phyloP scores from a whole-genome alignment of 1,284 basidiomycete genomes.

The Phlebopus sp. region DNA sequence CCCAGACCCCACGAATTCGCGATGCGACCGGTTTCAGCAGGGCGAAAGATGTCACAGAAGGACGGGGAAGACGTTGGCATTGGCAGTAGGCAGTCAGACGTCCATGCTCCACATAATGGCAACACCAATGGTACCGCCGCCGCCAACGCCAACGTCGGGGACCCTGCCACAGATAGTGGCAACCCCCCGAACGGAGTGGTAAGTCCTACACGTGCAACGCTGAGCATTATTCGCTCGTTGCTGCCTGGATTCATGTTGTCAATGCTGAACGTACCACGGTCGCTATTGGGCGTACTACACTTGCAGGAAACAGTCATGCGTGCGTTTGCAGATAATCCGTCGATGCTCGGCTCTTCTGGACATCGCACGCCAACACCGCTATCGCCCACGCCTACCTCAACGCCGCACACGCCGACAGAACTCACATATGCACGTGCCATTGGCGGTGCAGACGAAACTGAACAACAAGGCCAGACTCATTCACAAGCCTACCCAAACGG shows the following conservation, averaged over 20 bases:
- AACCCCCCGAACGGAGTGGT: slow-evolving; percentile 23
- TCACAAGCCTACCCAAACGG: neutral
- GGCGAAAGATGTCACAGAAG: slow-evolving; percentile 29
- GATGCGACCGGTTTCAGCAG: slow-evolving; percentile 38
- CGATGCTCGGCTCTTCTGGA: neutral
- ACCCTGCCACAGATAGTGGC: neutral
- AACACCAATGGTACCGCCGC: slow-evolving; percentile 2
- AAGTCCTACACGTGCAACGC: slow-evolving; percentile 23
- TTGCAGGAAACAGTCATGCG: slow-evolving; percentile 22
- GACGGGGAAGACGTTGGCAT: slow-evolving; percentile 11
- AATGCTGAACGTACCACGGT: slow-evolving; percentile 27
- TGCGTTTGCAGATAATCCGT: slow-evolving; percentile 1
- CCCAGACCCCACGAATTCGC: slow-evolving; percentile 67
- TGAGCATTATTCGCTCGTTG: slow-evolving; percentile 24
- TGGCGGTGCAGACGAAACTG: neutral
- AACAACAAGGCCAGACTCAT: neutral
- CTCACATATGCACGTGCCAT: neutral
- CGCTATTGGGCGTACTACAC: slow-evolving; percentile 22
- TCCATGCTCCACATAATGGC: slow-evolving; percentile 4
- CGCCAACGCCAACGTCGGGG: slow-evolving; percentile 2
- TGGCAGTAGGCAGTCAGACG: neutral
- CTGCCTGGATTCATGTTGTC: slow-evolving; percentile 26
- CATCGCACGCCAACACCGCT: slow-evolving; percentile 1
- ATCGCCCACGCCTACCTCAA: neutral
- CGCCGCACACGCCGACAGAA: slow-evolving; percentile 8